These are phyloP conservation scores for Adansonia madagascariensis DNA, from an alignment of 441 rosid genomes.

Conservation along the genomic window DNA sequence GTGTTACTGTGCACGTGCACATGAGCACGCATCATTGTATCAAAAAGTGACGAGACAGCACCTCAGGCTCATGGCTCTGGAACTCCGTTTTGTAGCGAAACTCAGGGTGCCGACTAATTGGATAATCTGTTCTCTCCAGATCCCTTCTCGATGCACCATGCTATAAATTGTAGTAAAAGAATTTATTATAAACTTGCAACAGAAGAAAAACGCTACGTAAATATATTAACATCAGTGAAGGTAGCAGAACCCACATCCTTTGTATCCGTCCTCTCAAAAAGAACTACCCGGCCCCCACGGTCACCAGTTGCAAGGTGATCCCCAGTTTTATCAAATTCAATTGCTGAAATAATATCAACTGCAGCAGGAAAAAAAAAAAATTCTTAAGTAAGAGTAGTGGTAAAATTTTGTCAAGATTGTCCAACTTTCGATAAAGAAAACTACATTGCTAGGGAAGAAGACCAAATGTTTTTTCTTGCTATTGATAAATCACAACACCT, in stretches of 20 bases:
- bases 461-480: slow-evolving; percentile 9
- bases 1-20: background rate
- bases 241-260: slow-evolving; percentile 60
- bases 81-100: slow-evolving; percentile 96
- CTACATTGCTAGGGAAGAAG: slow-evolving; percentile 8
- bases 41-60: slow-evolving; percentile 30
- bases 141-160: slow-evolving; percentile 71
- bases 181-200: slow-evolving; percentile 24
- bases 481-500: background rate
- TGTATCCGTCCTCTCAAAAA: slow-evolving; percentile 79
- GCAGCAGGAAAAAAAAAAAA: slow-evolving; percentile 45
- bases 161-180: slow-evolving; percentile 46
- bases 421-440: slow-evolving; percentile 11
- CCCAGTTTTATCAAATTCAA: slow-evolving; percentile 88
- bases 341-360: slow-evolving; percentile 96
- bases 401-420: background rate
- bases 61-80: slow-evolving; percentile 99
- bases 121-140: slow-evolving; percentile 69
- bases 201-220: background rate
- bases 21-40: background rate
- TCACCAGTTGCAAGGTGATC: slow-evolving; percentile 97
- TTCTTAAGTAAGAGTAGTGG: background rate
- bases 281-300: slow-evolving; percentile 96
- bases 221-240: slow-evolving; percentile 12
- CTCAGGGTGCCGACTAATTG: slow-evolving; percentile 79